Percentiles rank a stretch among this genome's conserved stretches.
Conservation (phyloP, 306 rosid genomes). For the peach (Prunus persica) region DNA sequence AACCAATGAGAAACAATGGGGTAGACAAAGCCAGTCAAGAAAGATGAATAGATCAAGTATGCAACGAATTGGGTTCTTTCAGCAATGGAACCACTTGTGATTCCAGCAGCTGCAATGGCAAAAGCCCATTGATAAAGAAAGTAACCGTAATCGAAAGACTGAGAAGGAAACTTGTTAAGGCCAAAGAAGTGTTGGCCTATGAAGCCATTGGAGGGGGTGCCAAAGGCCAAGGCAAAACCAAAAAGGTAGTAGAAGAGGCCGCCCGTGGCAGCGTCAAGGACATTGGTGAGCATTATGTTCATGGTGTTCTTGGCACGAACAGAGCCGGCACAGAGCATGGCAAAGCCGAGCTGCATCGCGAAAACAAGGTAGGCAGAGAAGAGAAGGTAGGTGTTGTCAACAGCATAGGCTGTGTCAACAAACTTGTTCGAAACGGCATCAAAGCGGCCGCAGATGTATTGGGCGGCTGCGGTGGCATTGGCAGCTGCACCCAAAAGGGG, state of each 20-base stretch:
- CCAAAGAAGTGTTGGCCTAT: constrained; percentile 51
- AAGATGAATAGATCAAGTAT: constrained; percentile 50
- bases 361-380: constrained; percentile 59
- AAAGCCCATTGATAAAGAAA: constrained; percentile 58
- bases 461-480: constrained; percentile 31
- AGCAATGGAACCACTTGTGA: constrained; percentile 57
- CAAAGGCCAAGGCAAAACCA: constrained; percentile 53
- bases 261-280: constrained; percentile 52
- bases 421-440: constrained; percentile 38
- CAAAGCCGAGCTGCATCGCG: constrained; percentile 60
- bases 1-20: constrained; percentile 66
- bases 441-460: constrained; percentile 44
- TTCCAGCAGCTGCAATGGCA: constrained; percentile 60
- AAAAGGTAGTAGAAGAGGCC: constrained; percentile 49
- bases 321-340: constrained; percentile 63
- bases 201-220: constrained; percentile 47
- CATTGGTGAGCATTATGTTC: constrained; percentile 62
- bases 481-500: constrained; percentile 33
- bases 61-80: constrained; percentile 53
- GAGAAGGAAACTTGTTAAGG: constrained; percentile 35
- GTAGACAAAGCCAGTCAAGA: constrained; percentile 51
- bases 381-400: constrained; percentile 50
- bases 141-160: constrained; percentile 34
- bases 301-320: constrained; percentile 58
- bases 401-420: constrained; percentile 32